A percentile compares a stretch with the other conserved stretches of the same genome.
Evolutionary conservation across 768 basidiomycete genomes (phyloP).

Genomic region (Mycena venus): DNA sequence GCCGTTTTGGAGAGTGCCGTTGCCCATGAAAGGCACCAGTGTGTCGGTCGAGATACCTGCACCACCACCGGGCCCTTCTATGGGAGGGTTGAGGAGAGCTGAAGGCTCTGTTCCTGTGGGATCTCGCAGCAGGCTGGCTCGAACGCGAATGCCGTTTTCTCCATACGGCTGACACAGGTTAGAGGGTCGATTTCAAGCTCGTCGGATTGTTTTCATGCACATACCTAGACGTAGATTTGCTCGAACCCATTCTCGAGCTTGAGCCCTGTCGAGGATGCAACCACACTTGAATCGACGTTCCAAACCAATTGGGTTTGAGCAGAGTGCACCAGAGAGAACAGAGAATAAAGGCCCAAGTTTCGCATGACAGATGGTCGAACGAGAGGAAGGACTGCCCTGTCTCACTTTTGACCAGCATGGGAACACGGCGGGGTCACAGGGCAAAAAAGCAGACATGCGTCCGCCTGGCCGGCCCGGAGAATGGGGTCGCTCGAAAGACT

Average conservation of each 20-base stretch:
- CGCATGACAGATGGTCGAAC: background rate
- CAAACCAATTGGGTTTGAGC: background rate
- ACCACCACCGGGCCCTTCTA: conserved; percentile 49
- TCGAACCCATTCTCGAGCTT: conserved; percentile 52
- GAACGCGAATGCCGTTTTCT: conserved; percentile 50
- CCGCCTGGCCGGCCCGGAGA: too few relatives aligned
- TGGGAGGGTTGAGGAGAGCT: conserved; percentile 51
- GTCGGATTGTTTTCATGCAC: too few relatives aligned
- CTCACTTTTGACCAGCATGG: too few relatives aligned
- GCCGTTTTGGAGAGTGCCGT: conserved; percentile 48
- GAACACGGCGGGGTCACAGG: too few relatives aligned
- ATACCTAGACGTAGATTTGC: conserved; percentile 46
- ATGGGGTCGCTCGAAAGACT: too few relatives aligned
- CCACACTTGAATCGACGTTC: background rate
- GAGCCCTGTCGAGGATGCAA: conserved; percentile 42
- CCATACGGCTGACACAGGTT: conserved; percentile 47
- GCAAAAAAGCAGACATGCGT: too few relatives aligned
- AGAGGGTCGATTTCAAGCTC: too few relatives aligned
- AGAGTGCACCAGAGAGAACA: background rate
- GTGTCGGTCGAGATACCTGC: conserved; percentile 47
- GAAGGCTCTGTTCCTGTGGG: conserved; percentile 50
- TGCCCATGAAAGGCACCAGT: conserved; percentile 43
- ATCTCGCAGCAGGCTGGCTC: conserved; percentile 49
- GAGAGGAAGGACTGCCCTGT: too few relatives aligned
- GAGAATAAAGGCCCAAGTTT: background rate